phyloP scores from a whole-genome alignment of 2,329 filamentous ascomycete genomes.

The Fusarium pilosicola region DNA sequence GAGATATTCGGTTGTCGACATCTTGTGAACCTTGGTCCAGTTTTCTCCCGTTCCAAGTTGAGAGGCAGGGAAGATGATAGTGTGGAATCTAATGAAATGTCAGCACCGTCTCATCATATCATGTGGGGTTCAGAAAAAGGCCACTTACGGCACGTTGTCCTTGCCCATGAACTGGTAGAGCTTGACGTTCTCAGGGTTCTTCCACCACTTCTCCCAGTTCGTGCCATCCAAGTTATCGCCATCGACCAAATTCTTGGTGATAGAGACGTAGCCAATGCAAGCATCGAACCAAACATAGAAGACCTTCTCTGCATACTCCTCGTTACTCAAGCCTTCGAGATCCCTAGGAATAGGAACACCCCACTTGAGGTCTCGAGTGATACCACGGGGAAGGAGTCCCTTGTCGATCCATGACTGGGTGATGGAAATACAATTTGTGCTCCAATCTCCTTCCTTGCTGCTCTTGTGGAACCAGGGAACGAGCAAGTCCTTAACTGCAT shows the following conservation, averaged over 20 bases:
- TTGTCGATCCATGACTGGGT: conserved; percentile 84
- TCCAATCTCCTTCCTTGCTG: conserved; percentile 80
- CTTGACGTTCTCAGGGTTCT: conserved; percentile 85
- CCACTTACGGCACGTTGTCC: conserved; percentile 65
- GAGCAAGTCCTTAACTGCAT: conserved; percentile 81
- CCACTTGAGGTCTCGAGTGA: conserved; percentile 94
- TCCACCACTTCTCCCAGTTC: conserved; percentile 95
- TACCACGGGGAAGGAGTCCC: conserved; percentile 86
- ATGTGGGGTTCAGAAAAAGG: neutral
- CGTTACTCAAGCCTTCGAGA: conserved; percentile 60
- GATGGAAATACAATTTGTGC: conserved; percentile 77
- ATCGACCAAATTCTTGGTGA: conserved; percentile 87
- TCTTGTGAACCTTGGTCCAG: conserved; percentile 90
- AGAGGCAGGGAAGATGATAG: conserved; percentile 89
- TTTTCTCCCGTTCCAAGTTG: conserved; percentile 85
- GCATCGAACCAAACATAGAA: conserved; percentile 96
- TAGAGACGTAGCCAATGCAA: conserved; percentile 94
- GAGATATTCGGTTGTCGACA: conserved; percentile 87
- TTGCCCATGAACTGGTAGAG: conserved; percentile 98
- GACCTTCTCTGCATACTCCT: conserved; percentile 71
- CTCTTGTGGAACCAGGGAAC: conserved; percentile 80
- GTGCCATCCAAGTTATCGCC: conserved; percentile 57
- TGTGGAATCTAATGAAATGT: conserved; percentile 63
- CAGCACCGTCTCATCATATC: neutral
- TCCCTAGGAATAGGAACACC: conserved; percentile 68